Conservation (phyloP, 805 yeast species). For the Scheffersomyces coipomensis region DNA sequence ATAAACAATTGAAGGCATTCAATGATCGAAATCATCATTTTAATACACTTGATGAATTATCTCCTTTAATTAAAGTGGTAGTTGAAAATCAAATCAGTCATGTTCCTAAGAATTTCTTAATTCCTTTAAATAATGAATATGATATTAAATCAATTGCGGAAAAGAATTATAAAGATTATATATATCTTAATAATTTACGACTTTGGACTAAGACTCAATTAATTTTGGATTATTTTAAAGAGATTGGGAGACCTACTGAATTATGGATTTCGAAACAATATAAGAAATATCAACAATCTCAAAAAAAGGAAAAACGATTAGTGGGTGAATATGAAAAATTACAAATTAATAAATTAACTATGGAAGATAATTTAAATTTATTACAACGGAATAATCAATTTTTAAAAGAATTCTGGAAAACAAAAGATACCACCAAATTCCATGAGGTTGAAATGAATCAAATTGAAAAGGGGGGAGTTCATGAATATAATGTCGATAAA, state of each 20-base stretch:
- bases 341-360: slow-evolving; percentile 16
- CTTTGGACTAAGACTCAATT: slow-evolving; percentile 46
- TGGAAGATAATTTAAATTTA: slow-evolving; percentile 24
- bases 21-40: slow-evolving; percentile 65
- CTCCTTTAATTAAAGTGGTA: slow-evolving; percentile 50
- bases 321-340: slow-evolving; percentile 15
- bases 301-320: slow-evolving; percentile 8
- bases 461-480: slow-evolving; percentile 7
- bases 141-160: slow-evolving; percentile 25
- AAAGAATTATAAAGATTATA: slow-evolving; percentile 38
- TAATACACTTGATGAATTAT: slow-evolving; percentile 42
- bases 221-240: slow-evolving; percentile 22
- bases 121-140: slow-evolving; percentile 28
- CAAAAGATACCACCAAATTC: slow-evolving; percentile 20
- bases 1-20: slow-evolving; percentile 14
- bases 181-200: slow-evolving; percentile 53
- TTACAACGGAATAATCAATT: slow-evolving; percentile 21
- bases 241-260: slow-evolving; percentile 17
- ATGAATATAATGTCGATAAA: neutral
- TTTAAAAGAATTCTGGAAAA: slow-evolving; percentile 22
- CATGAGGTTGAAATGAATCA: slow-evolving; percentile 27
- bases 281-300: neutral
- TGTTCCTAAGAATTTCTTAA: slow-evolving; percentile 27
- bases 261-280: slow-evolving; percentile 4
- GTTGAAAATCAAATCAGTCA: slow-evolving; percentile 51